Evolutionary conservation across 257 asterid species (phyloP).

Genomic region (Solanum stenotomum): DNA sequence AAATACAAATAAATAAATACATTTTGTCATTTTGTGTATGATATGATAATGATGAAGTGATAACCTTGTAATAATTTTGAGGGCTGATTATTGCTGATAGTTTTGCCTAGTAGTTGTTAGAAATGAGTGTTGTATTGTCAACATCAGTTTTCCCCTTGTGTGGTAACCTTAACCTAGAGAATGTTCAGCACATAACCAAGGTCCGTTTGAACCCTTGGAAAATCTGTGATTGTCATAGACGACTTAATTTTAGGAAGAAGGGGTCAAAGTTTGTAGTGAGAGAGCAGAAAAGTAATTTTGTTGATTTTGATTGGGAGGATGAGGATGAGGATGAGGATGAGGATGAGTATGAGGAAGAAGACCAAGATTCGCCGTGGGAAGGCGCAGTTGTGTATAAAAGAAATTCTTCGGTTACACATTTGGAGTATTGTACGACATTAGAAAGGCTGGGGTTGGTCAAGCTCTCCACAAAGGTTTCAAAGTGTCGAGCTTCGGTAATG

Average conservation of each 20-base stretch:
- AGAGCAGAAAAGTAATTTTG: background rate
- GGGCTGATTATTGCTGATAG: background rate
- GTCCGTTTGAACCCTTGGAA: background rate
- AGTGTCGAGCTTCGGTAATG: conserved; percentile 62
- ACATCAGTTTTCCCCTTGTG: background rate
- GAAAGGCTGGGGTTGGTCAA: conserved; percentile 73
- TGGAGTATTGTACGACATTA: conserved; percentile 79
- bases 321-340: background rate
- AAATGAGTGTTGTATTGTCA: background rate
- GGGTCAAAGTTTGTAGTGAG: conserved; percentile 3
- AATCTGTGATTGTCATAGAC: background rate
- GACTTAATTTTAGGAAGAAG: background rate
- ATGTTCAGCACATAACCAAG: background rate
- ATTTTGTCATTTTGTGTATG: too few species aligned
- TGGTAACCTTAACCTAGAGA: background rate
- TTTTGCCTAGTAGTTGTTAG: background rate
- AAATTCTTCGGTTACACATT: conserved; percentile 48
- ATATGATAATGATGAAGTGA: too few species aligned
- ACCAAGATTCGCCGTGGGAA: conserved; percentile 49
- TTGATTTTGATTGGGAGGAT: conserved; percentile 17
- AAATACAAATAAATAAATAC: too few species aligned
- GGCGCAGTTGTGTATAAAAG: conserved; percentile 63
- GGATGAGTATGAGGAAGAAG: conserved; percentile 19
- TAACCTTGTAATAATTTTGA: too few species aligned
- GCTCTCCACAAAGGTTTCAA: conserved; percentile 58